Evolutionary conservation across 2,329 filamentous ascomycete genomes (phyloP).

Genomic region (Apiospora malaysiana): DNA sequence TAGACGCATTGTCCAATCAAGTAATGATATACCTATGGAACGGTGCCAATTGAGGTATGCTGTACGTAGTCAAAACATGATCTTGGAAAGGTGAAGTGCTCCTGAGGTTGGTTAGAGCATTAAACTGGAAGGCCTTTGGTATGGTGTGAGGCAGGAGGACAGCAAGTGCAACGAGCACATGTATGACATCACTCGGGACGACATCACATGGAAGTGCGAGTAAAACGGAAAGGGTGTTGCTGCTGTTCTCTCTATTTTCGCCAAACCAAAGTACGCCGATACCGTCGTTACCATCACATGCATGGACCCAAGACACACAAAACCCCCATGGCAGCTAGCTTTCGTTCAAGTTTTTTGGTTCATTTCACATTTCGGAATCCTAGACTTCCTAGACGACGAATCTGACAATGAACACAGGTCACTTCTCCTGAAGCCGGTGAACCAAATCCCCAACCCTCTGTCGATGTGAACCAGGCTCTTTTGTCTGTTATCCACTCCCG

Average conservation of each 20-base stretch:
- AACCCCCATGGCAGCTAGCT: conserved; percentile 15
- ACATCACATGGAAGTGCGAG: conserved; percentile 1
- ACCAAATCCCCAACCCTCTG: conserved; percentile 26
- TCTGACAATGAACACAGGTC: conserved; percentile 43
- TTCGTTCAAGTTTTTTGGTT: conserved; percentile 35
- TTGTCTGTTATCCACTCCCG: conserved; percentile 19
- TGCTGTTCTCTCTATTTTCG: conserved; percentile 19
- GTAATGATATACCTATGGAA: too few relatives aligned
- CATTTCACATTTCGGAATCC: conserved; percentile 42
- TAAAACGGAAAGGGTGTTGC: conserved; percentile 7
- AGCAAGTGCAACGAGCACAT: neutral
- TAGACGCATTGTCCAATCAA: too few relatives aligned
- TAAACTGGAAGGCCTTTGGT: too few relatives aligned
- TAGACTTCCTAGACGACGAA: conserved; percentile 42
- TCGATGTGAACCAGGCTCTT: conserved; percentile 24
- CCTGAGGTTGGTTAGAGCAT: too few relatives aligned
- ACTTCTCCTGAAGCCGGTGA: conserved; percentile 30
- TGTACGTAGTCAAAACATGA: too few relatives aligned
- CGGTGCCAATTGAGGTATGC: too few relatives aligned
- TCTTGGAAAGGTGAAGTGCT: too few relatives aligned
- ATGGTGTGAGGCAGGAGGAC: neutral
- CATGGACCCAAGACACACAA: conserved; percentile 17
- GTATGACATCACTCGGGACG: conserved; percentile 1
- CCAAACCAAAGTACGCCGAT: conserved; percentile 19
- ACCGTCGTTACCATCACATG: conserved; percentile 19